phyloP scores from a whole-genome alignment of 2,329 filamentous ascomycete species.

The Talaromyces albobiverticillius region DNA sequence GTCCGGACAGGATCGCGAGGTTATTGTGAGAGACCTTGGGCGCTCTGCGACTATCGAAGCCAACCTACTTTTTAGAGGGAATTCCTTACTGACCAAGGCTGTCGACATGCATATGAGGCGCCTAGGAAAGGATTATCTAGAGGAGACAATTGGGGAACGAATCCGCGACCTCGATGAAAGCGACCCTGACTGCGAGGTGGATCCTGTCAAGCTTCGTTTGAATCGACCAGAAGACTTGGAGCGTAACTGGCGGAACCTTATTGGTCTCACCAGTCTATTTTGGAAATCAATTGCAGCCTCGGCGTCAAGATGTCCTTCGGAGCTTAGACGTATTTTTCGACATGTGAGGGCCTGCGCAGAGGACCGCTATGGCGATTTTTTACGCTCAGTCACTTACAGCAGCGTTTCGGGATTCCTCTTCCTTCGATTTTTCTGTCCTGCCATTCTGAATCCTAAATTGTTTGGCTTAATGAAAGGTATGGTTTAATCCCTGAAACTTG shows the following conservation, averaged over 20 bases:
- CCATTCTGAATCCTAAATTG: conserved; percentile 91
- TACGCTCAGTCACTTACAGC: conserved; percentile 85
- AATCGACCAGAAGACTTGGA: conserved; percentile 66
- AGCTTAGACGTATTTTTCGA: conserved; percentile 80
- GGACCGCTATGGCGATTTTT: conserved; percentile 88
- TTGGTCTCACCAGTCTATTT: conserved; percentile 73
- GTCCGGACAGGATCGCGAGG: conserved; percentile 54
- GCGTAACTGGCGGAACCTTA: conserved; percentile 77
- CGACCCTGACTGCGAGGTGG: conserved; percentile 91
- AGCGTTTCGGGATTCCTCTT: conserved; percentile 95
- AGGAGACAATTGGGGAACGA: conserved; percentile 81
- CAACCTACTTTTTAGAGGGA: conserved; percentile 91
- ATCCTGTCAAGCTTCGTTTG: conserved; percentile 68
- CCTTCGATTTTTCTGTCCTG: conserved; percentile 90
- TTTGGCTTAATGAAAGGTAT: conserved; percentile 76
- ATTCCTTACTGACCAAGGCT: conserved; percentile 88
- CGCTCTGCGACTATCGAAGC: conserved; percentile 72
- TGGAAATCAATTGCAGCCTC: conserved; percentile 81
- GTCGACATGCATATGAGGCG: conserved; percentile 95
- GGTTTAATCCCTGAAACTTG: not conserved
- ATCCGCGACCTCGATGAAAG: conserved; percentile 85
- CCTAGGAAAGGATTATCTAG: conserved; percentile 86
- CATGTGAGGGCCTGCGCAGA: conserved; percentile 91
- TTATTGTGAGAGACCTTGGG: conserved; percentile 62
- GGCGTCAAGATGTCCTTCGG: conserved; percentile 71